These are phyloP conservation scores for Picea glauca DNA, from an alignment of 75 land plant species.

Conservation along the genomic window DNA sequence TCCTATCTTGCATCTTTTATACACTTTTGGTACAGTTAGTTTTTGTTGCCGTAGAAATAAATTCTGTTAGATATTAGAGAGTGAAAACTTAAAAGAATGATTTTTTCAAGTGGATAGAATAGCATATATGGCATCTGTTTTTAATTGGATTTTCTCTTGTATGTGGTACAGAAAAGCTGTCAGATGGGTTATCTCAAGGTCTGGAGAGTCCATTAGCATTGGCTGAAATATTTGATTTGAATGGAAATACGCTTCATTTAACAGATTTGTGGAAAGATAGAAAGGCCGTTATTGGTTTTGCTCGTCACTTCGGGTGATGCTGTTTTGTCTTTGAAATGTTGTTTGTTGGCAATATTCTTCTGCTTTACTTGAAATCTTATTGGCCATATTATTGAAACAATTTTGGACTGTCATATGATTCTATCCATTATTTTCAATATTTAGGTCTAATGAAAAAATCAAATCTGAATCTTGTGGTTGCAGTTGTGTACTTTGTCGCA, in stretches of 20 bases:
- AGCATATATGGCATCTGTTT: background rate
- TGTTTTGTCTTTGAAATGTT: background rate
- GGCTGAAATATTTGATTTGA: conserved; percentile 52
- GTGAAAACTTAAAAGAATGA: background rate
- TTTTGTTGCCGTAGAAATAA: background rate
- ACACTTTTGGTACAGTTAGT: background rate
- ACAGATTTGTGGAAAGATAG: conserved; percentile 76
- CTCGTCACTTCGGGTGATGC: conserved; percentile 77
- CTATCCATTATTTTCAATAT: background rate
- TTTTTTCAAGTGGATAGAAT: background rate
- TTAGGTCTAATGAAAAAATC: background rate
- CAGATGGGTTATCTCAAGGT: conserved; percentile 13
- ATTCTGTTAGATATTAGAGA: background rate
- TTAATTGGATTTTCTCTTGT: background rate
- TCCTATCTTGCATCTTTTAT: background rate
- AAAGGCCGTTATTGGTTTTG: conserved; percentile 75
- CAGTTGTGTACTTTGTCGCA: conserved; percentile 83
- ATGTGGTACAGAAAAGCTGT: conserved; percentile 12
- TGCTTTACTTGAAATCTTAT: background rate
- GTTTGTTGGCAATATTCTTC: background rate
- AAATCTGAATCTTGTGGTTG: conserved; percentile 4
- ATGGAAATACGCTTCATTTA: conserved; percentile 45
- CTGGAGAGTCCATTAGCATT: conserved; percentile 22
- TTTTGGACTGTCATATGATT: background rate
- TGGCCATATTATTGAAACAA: background rate